Base-by-base conservation (phyloP, 1,284 basidiomycete species). In the Athelia sp. region DNA sequence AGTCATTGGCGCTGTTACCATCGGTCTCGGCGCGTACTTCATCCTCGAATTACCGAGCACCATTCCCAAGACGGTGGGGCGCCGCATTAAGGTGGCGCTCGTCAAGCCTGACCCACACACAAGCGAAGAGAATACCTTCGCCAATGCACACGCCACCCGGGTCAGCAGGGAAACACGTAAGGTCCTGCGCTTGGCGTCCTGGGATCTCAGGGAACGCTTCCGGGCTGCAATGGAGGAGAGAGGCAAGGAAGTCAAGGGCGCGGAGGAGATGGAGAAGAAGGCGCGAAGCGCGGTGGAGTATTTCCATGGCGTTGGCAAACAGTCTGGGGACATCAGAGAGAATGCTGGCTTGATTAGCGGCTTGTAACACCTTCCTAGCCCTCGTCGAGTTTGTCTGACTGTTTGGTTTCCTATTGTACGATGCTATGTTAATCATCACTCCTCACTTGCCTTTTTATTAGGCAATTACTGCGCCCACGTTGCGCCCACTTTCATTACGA, bases 31-130 rank as follows among this genome's bases (percentile, higher is more conserved):
- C 2, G 86, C 82, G 1, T 98, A 96, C 71, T 73, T 97, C 54
- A 75, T 98, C 48, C 71, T 91, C 57, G 95, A 98, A 62, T 78
- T 99, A 22, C 97, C 97, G 0, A 81, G 75, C 60, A 86, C 92
- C 2, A 88, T 99, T 54, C 97, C 97, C n/a, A 79, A 84, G 54
- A 98, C 93, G 29, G 80, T 98, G 51, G 94, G 94, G 2, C 79
- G 92, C 50, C 78, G 90, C 45, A 79, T 91, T 52, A 81, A 78
- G 57, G 71, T 80, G 1, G 75, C 81, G 14, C 73, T 93, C 14
- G 60, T 74, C 52, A 73, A 61, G 60, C 73, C 63, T 34, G 60
- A 65, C 21, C 65, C 67, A 47, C 65, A 68, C 17, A 56, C 61
- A 13, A 65, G 67, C 22, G 72, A 74, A 49, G 72, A 75, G 21